Evolutionary conservation across 768 basidiomycete genomes (phyloP).

Genomic region (Chlorophyllum brunneum): DNA sequence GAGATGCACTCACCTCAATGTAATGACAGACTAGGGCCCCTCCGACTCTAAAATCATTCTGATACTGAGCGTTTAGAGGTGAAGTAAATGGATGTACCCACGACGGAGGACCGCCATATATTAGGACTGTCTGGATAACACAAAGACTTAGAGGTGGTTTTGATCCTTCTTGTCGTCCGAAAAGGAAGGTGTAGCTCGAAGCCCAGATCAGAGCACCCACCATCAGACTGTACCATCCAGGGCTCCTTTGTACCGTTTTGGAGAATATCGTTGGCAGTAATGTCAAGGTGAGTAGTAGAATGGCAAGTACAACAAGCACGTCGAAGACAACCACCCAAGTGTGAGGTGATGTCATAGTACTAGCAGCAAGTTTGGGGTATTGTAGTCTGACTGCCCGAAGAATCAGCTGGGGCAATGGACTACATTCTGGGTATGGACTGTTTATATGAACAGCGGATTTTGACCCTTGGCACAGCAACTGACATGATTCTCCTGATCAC

Average conservation of each 20-base stretch:
- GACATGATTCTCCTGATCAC: too few relatives aligned
- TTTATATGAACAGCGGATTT: too few relatives aligned
- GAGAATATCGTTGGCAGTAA: background rate
- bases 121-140: background rate
- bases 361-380: too few relatives aligned
- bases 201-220: background rate
- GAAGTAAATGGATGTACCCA: background rate
- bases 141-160: background rate
- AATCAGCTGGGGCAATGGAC: too few relatives aligned
- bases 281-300: background rate
- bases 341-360: too few relatives aligned
- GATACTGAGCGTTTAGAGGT: background rate
- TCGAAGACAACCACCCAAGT: background rate
- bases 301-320: background rate
- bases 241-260: background rate
- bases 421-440: too few relatives aligned
- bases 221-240: conserved; percentile 3
- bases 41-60: too few relatives aligned
- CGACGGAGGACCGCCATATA: conserved; percentile 3
- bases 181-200: background rate
- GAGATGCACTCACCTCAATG: background rate
- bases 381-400: too few relatives aligned
- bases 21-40: background rate
- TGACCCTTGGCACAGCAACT: too few relatives aligned
- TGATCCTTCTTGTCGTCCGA: background rate